phyloP scores from a whole-genome alignment of 192 early-diverging fungal genomes.

The Podila clonocystis region DNA sequence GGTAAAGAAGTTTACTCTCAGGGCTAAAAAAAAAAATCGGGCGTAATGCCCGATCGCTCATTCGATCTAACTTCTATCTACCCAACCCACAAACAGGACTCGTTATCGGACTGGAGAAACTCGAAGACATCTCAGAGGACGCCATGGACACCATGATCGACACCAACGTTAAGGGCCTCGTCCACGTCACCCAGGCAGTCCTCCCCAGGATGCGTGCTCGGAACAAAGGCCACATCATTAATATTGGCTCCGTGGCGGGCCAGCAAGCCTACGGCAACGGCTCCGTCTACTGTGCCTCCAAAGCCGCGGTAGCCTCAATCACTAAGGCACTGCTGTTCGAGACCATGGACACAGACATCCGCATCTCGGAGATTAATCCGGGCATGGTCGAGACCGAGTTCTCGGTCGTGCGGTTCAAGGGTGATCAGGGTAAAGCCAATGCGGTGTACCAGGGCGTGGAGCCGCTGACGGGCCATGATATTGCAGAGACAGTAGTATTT shows the following conservation, averaged over 20 bases:
- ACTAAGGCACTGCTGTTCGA: conserved; percentile 79
- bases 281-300: conserved; percentile 85
- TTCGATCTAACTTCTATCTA: not conserved
- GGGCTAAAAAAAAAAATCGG: too few relatives aligned
- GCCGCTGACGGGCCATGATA: conserved; percentile 17
- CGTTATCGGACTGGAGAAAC: conserved; percentile 74
- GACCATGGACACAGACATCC: conserved; percentile 74
- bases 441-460: conserved; percentile 78
- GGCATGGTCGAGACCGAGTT: conserved; percentile 95
- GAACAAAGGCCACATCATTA: conserved; percentile 82
- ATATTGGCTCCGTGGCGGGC: conserved; percentile 84
- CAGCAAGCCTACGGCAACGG: conserved; percentile 75
- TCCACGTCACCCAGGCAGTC: conserved; percentile 84
- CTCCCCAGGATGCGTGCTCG: conserved; percentile 80
- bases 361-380: conserved; percentile 84
- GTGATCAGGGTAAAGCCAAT: conserved; percentile 71
- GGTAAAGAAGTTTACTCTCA: conserved; percentile 37
- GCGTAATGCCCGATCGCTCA: too few relatives aligned
- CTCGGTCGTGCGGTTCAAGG: conserved; percentile 79
- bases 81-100: conserved; percentile 54
- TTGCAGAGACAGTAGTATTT: conserved; percentile 82
- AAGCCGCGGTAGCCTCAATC: conserved; percentile 86
- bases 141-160: conserved; percentile 84
- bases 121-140: conserved; percentile 68
- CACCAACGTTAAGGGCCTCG: conserved; percentile 90